Base-by-base conservation (phyloP, 83 land plant species). In the Picea abies region DNA sequence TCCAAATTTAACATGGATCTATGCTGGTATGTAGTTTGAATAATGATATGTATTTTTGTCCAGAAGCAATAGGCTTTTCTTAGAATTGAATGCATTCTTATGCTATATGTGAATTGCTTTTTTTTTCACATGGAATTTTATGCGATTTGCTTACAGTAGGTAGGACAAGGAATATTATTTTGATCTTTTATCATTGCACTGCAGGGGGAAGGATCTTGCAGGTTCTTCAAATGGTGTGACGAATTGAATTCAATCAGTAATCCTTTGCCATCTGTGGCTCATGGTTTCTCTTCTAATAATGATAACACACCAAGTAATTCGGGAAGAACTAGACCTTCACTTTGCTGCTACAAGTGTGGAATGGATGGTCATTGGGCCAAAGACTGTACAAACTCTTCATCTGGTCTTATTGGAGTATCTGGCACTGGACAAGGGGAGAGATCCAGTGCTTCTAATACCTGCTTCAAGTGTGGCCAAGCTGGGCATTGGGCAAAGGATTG, bases 291-390 rank as follows among this genome's bases (percentile, higher is more conserved):
- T 25, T 25, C 71, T 29, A 67, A 15, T 3, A 25, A 67, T 67
- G 71, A 32, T 32, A 67, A 32, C 71, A 67, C 71, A 67, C 12
- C 71, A 14, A 23, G 71, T 22, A 67, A 29, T 29, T 32, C 39
- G 15, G 71, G 35, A 67, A 67, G 71, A 67, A 67, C 37, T 67
- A 39, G 71, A 32, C 71, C 71, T 26, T 67, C 71, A 67, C 71
- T 32, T 67, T 67, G 71, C 71, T 67, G 71, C 71, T 67, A 67
- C 17, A 67, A 67, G 71, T 67, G 71, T 67, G 71, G 71, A 67
- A 26, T 29, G 16, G 71, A 68, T 68, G 71, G 71, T 35, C 71
- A 68, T 25, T 68, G 71, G 71, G 71, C 71, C 37, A 68, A 29
- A 35, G 71, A 68, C 71, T 68, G 71, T 68, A 29, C 37, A 68